Conservation (phyloP, 306 rosid genomes). For the Lathyrus tuberosus region DNA sequence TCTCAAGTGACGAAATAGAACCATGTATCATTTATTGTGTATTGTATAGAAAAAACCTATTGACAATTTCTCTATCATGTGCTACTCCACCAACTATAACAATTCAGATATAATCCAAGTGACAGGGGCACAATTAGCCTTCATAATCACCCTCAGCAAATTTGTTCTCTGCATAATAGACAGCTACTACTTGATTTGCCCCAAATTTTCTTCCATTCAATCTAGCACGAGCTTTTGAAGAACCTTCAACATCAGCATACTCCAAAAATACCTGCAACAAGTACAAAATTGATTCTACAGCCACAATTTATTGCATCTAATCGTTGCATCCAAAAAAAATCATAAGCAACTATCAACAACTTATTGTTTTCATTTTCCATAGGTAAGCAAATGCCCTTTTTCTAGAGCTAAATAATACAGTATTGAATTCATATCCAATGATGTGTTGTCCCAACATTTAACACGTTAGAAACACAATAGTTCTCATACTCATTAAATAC, state of each 20-base stretch:
- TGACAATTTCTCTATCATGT: conserved; percentile 30
- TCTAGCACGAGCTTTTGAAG: conserved; percentile 83
- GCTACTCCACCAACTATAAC: not conserved
- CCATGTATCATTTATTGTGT: not conserved
- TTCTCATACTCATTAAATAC: too few relatives aligned
- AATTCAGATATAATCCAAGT: conserved; percentile 25
- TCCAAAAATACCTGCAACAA: conserved; percentile 80
- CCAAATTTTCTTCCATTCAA: conserved; percentile 89
- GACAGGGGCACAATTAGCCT: conserved; percentile 45
- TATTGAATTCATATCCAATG: not conserved
- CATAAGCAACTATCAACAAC: not conserved
- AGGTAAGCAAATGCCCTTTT: not conserved
- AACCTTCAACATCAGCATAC: conserved; percentile 80
- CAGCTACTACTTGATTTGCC: conserved; percentile 82
- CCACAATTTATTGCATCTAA: not conserved
- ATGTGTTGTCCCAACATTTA: not conserved
- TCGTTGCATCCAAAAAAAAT: not conserved
- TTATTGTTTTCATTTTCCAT: not conserved
- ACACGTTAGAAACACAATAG: too few relatives aligned
- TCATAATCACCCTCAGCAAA: conserved; percentile 87
- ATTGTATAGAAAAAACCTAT: conserved; percentile 27
- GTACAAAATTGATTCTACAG: not conserved
- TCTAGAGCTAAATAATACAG: not conserved
- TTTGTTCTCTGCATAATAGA: conserved; percentile 76
- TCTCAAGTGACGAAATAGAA: not conserved